These are phyloP conservation scores for Elongisporangium senticosum DNA, from an alignment of 352 stramenopile genomes.

Conservation along the genomic window DNA sequence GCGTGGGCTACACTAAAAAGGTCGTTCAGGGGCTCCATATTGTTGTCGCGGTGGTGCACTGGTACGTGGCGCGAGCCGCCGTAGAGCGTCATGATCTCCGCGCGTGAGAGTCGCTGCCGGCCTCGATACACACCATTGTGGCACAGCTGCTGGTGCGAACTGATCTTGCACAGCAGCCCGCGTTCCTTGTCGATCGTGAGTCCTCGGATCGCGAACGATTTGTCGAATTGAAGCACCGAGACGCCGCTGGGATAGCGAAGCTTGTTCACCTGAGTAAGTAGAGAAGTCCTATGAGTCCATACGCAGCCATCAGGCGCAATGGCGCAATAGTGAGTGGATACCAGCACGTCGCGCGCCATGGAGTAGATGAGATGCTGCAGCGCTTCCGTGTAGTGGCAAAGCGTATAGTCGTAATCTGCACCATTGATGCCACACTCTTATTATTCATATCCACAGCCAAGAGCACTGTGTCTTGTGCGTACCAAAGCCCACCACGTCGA, in stretches of 20 bases:
- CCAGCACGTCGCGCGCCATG: conserved; percentile 87
- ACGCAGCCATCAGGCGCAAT: neutral
- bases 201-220: conserved; percentile 88
- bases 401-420: conserved; percentile 93
- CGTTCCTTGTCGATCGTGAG: conserved; percentile 92
- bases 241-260: conserved; percentile 85
- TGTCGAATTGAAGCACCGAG: conserved; percentile 72
- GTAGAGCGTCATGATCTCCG: conserved; percentile 87
- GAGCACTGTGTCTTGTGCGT: neutral
- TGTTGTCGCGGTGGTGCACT: conserved; percentile 69
- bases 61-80: conserved; percentile 83
- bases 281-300: neutral
- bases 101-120: conserved; percentile 70
- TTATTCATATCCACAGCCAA: conserved; percentile 5
- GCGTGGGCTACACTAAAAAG: conserved; percentile 92
- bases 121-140: conserved; percentile 80
- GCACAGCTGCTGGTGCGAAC: conserved; percentile 90
- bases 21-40: conserved; percentile 92
- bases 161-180: conserved; percentile 92
- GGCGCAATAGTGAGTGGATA: conserved; percentile 10
- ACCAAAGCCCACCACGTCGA: conserved; percentile 75
- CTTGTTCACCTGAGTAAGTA: conserved; percentile 38
- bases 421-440: neutral
- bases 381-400: conserved; percentile 90
- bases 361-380: conserved; percentile 91